A percentile compares a stretch with the other conserved stretches of the same genome.
Conservation (phyloP, 495 filamentous ascomycete genomes). For the Penicillium pancosmium region DNA sequence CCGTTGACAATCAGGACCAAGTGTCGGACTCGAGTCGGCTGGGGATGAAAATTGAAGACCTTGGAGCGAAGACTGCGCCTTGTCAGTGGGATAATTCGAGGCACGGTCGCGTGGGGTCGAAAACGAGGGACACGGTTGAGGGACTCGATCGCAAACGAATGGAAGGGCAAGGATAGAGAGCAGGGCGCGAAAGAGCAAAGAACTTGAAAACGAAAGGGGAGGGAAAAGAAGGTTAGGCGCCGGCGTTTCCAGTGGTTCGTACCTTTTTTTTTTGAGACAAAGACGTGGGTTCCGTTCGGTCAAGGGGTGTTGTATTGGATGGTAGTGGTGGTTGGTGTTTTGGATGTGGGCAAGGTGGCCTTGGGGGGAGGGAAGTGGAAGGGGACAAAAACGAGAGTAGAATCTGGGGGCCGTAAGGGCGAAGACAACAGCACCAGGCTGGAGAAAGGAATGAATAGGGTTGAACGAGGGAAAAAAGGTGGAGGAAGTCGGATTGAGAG, state of each 20-base stretch:
- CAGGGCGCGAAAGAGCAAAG: constrained; percentile 13
- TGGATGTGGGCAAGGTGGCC: not conserved
- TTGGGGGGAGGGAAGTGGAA: not conserved
- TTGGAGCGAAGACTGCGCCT: not conserved
- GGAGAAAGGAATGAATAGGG: constrained; percentile 20
- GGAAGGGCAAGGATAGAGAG: constrained; percentile 10
- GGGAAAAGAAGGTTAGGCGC: constrained; percentile 16
- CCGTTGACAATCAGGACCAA: not conserved
- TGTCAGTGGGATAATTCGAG: constrained; percentile 13
- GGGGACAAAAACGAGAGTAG: not conserved
- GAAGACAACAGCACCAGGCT: constrained; percentile 29
- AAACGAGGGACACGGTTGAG: not conserved
- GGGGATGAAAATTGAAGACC: not conserved
- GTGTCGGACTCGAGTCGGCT: not conserved
- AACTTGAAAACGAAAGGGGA: constrained; percentile 11
- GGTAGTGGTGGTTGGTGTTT: not conserved
- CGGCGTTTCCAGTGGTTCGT: constrained; percentile 10
- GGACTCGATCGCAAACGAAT: constrained; percentile 6
- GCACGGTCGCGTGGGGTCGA: constrained; percentile 15
- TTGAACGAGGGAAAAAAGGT: constrained; percentile 14
- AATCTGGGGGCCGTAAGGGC: not conserved
- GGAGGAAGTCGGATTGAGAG: constrained; percentile 17
- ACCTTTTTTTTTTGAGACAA: constrained; percentile 16
- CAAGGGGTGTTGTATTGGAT: not conserved
- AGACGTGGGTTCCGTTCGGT: constrained; percentile 7